Percentiles rank a stretch among this genome's conserved stretches.
These are phyloP conservation scores for Wickerhamomyces ciferrii DNA, from an alignment of 805 yeast genomes.

Conservation along the genomic window DNA sequence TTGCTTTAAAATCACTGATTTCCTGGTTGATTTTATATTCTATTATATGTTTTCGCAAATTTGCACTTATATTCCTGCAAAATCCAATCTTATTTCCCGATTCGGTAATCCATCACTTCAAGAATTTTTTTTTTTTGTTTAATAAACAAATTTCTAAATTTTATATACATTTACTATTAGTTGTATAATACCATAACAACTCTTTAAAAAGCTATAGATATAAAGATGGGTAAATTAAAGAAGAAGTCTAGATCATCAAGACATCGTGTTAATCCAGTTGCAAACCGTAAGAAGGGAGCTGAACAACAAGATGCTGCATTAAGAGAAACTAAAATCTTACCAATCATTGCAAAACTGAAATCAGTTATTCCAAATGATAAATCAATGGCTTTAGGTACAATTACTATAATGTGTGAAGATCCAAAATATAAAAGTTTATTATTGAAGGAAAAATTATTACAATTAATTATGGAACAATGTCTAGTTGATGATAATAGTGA, in stretches of 20 bases:
- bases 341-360: constrained; percentile 60
- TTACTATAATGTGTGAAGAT: constrained; percentile 69
- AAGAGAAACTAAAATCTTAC: constrained; percentile 54
- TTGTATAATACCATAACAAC: too few species aligned
- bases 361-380: constrained; percentile 67
- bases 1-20: too few species aligned
- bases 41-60: background rate
- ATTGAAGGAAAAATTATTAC: constrained; percentile 67
- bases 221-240: constrained; percentile 74
- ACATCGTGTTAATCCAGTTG: constrained; percentile 30
- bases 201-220: too few species aligned
- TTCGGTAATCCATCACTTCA: background rate
- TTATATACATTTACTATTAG: too few species aligned
- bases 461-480: constrained; percentile 55
- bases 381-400: constrained; percentile 70
- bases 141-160: too few species aligned
- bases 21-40: too few species aligned
- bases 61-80: background rate
- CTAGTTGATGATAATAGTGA: constrained; percentile 68
- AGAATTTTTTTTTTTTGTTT: background rate
- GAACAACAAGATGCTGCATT: constrained; percentile 39
- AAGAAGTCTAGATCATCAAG: constrained; percentile 52
- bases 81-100: background rate
- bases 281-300: constrained; percentile 27
- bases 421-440: constrained; percentile 53